Percentiles rank a stretch among this genome's conserved stretches.
Conservation (phyloP, 1,284 basidiomycete genomes). For the Athelia psychrophila region DNA sequence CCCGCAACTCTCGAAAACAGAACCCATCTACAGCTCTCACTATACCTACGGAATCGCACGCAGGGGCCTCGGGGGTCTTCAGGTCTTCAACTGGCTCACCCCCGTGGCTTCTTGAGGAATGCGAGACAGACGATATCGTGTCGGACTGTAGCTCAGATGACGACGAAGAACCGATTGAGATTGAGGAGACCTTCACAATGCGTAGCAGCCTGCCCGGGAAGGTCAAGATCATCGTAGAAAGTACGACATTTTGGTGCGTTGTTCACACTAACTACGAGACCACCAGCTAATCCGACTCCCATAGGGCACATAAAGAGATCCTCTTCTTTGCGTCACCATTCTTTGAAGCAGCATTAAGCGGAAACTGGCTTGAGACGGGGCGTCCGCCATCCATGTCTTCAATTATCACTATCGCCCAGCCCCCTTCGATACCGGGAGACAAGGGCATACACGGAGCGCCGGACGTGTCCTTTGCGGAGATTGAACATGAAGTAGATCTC, state of each 20-base stretch:
- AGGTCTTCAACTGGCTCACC: constrained; percentile 73
- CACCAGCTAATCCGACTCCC: too few species aligned
- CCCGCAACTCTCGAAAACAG: constrained; percentile 73
- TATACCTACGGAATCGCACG: constrained; percentile 81
- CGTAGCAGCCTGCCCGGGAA: constrained; percentile 67
- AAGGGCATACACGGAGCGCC: constrained; percentile 36
- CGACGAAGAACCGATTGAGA: constrained; percentile 67
- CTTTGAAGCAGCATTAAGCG: constrained; percentile 81
- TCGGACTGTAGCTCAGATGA: constrained; percentile 65
- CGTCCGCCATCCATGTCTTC: constrained; percentile 75
- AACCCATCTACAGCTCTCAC: constrained; percentile 76
- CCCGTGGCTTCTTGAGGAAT: constrained; percentile 71
- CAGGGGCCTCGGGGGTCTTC: constrained; percentile 79
- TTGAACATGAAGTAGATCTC: constrained; percentile 47
- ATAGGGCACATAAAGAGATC: constrained; percentile 82
- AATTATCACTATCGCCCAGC: constrained; percentile 77
- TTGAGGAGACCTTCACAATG: constrained; percentile 71
- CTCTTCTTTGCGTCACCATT: constrained; percentile 83
- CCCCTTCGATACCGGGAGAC: constrained; percentile 52
- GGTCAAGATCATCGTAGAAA: constrained; percentile 83
- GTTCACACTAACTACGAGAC: too few species aligned
- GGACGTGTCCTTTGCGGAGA: constrained; percentile 55
- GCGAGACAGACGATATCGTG: constrained; percentile 64
- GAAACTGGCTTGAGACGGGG: constrained; percentile 76
- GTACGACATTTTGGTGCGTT: constrained; percentile 77